These are phyloP conservation scores for Avicennia marina DNA, from an alignment of 257 asterid species.

Conservation along the genomic window DNA sequence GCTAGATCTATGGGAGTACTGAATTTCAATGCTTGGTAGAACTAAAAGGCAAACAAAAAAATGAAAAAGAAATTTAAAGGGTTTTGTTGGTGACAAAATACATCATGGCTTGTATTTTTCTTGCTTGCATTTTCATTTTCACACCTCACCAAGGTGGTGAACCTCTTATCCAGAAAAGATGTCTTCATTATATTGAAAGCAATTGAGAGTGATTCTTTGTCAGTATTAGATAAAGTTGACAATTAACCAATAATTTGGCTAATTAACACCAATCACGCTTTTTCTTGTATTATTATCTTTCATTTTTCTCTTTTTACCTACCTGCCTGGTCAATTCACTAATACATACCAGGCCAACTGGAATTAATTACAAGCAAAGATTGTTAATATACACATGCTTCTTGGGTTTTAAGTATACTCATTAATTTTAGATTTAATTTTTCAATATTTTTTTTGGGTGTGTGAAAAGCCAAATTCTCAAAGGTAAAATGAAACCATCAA, in stretches of 20 bases:
- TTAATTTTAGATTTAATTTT: not conserved
- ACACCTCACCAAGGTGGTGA: not conserved
- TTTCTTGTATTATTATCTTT: no score
- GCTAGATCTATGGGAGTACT: no score
- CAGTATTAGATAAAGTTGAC: not conserved
- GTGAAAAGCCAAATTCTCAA: not conserved
- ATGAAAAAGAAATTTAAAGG: no score
- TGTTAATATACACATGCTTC: not conserved
- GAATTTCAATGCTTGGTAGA: no score
- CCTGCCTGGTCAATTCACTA: not conserved
- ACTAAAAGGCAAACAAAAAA: no score
- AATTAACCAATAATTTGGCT: not conserved
- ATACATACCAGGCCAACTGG: not conserved
- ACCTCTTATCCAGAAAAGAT: not conserved
- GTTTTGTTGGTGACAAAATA: conserved; percentile 11
- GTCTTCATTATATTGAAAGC: not conserved
- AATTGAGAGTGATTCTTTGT: conserved; percentile 5
- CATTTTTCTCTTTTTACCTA: not conserved
- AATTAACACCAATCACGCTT: not conserved
- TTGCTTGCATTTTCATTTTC: not conserved
- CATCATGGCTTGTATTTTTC: not conserved
- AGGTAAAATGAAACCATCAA: conserved; percentile 27
- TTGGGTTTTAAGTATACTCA: not conserved
- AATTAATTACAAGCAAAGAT: conserved; percentile 5
- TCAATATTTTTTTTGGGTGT: not conserved